phyloP scores from a whole-genome alignment of 2,329 filamentous ascomycete genomes.

The Ophiosphaerella narmari region DNA sequence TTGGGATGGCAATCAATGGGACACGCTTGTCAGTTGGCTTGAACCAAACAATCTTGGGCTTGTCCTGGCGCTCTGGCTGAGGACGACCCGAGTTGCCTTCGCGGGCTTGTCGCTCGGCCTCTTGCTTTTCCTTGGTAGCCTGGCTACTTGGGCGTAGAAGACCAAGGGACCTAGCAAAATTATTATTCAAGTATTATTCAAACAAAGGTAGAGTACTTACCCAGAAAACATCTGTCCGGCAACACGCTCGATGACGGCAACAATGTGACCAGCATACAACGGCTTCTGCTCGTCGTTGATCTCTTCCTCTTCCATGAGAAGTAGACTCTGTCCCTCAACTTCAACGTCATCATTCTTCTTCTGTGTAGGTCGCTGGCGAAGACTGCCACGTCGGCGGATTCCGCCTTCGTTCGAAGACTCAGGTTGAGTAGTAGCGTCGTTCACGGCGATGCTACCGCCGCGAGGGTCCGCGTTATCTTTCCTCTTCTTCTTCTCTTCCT shows the following conservation, averaged over 20 bases:
- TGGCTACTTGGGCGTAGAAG: constrained; percentile 95
- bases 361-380: constrained; percentile 94
- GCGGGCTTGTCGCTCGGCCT: constrained; percentile 89
- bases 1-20: constrained; percentile 95
- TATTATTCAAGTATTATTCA: constrained; percentile 11
- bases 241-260: constrained; percentile 95
- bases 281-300: constrained; percentile 99
- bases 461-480: constrained; percentile 97
- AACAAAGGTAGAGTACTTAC: constrained; percentile 17
- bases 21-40: constrained; percentile 99
- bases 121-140: constrained; percentile 98
- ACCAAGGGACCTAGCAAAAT: constrained; percentile 70
- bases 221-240: constrained; percentile 98
- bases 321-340: constrained; percentile 94
- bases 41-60: constrained; percentile 99
- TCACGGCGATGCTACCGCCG: constrained; percentile 74
- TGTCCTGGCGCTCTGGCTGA: constrained; percentile 87
- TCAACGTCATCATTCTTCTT: constrained; percentile 99
- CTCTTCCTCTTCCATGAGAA: constrained; percentile 97
- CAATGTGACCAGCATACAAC: constrained; percentile 93
- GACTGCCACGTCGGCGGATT: constrained; percentile 88
- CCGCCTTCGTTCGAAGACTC: constrained; percentile 74
- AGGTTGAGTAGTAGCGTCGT: constrained; percentile 61
- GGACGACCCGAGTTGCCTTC: constrained; percentile 76
- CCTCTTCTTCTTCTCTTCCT: constrained; percentile 99